Base-by-base conservation (phyloP, 495 filamentous ascomycete species). In the Penicillium paradoxum region DNA sequence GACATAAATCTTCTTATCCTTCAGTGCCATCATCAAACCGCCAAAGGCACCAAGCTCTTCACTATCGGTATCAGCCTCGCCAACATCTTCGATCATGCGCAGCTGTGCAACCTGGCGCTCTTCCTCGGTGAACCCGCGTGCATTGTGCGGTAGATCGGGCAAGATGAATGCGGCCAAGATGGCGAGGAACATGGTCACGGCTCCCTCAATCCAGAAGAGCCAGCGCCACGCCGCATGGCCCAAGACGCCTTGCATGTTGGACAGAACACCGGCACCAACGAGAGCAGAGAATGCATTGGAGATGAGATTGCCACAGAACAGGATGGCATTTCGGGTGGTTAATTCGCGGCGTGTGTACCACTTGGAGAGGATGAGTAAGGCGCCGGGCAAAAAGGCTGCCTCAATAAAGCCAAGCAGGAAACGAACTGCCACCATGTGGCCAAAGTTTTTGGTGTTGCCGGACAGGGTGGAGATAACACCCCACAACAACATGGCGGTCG, bases 21-120 rank as follows among this genome's bases (percentile, higher is more conserved):
- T 65, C 41, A 88, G 77, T 2, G 88, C 86, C 45, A 89, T 73
- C 49, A 79, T 82, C 8, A 87, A 67, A 7, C 90, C 90, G 29
- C 83, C 69, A 63, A 78, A 79, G 57, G 88, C 78, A 10, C 80
- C 79, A 53, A 81, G 83, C 14, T 84, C 63, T 29, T 83, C 73
- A 29, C 73, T 70, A 29, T 77, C 79, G 29, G 76, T 67, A 65
- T 91, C 87, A 47, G 86, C 85, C 61, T 86, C 75, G 13, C 90
- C 90, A 43, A 89, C 83, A 64, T 95, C 89, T 60, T 88, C 85
- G 44, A 85, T 71, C n/a, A 91, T 69, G 7, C 88, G 73, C 71
- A 84, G 87, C 45, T 82, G 69, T 13, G 86, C 87, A 8, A 91
- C 71, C 1, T 80, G 73, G 14, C 75, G 76, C 64, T 91, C 86